A percentile compares a stretch with the other conserved stretches of the same genome.
These are phyloP conservation scores for Danielozyma ontarioensis DNA, from an alignment of 805 yeast genomes.

Conservation along the genomic window DNA sequence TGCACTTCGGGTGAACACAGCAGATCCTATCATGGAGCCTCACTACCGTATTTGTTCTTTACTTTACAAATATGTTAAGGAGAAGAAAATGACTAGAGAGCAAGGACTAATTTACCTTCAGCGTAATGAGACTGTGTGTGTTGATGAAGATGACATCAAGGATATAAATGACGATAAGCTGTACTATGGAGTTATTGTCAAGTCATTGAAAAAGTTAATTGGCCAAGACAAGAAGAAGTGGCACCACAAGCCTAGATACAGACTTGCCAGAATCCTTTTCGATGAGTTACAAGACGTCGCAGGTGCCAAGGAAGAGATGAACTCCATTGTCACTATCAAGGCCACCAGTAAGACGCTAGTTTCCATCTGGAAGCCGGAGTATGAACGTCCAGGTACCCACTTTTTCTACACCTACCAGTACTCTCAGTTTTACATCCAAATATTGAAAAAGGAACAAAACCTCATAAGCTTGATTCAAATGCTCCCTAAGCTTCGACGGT, in stretches of 20 bases:
- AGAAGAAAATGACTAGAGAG: constrained; percentile 24
- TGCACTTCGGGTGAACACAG: constrained; percentile 34
- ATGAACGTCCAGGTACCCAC: constrained; percentile 90
- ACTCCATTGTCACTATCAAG: constrained; percentile 57
- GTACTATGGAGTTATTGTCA: constrained; percentile 38
- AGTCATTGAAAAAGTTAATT: constrained; percentile 43
- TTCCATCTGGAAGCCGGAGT: constrained; percentile 89
- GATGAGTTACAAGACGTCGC: constrained; percentile 49
- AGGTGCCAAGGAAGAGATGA: constrained; percentile 62
- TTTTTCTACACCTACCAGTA: constrained; percentile 73
- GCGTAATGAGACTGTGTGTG: constrained; percentile 26
- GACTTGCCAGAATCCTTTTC: constrained; percentile 58
- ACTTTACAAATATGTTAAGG: constrained; percentile 50
- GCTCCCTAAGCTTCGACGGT: constrained; percentile 70
- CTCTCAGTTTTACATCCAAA: constrained; percentile 53
- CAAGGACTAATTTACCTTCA: constrained; percentile 37
- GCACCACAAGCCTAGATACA: constrained; percentile 83
- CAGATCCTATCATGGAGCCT: constrained; percentile 70
- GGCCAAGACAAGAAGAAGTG: constrained; percentile 74
- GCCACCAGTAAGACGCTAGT: constrained; percentile 67
- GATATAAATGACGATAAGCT: constrained; percentile 11
- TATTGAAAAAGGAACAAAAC: constrained; percentile 52
- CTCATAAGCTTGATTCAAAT: constrained; percentile 54
- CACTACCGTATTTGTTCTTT: constrained; percentile 61
- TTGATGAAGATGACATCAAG: constrained; percentile 1